Percentiles rank a stretch among this genome's conserved stretches.
Conservation (phyloP, 2,329 filamentous ascomycete species). For the Aspergillus neotritici region DNA sequence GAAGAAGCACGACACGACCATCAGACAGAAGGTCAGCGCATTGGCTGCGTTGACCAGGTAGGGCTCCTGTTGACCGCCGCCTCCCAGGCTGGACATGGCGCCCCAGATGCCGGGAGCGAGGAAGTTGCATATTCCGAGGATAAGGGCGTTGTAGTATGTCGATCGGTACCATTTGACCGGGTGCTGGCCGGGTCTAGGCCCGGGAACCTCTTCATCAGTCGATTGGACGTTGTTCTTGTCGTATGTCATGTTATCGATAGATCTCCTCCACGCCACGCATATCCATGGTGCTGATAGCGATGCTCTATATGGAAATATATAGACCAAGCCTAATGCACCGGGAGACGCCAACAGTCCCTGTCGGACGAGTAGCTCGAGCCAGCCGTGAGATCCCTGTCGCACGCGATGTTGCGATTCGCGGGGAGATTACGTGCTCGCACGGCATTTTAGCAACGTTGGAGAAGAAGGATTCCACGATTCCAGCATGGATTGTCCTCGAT, state of each 20-base stretch:
- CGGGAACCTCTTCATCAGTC: slow-evolving; percentile 17
- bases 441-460: slow-evolving; percentile 14
- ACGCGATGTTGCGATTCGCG: slow-evolving; percentile 21
- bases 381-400: neutral
- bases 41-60: slow-evolving; percentile 66
- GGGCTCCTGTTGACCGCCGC: slow-evolving; percentile 60
- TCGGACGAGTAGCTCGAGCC: neutral
- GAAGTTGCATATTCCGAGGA: slow-evolving; percentile 66
- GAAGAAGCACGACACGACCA: slow-evolving; percentile 66
- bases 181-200: neutral
- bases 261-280: too few relatives aligned
- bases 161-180: slow-evolving; percentile 64
- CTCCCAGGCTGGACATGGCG: slow-evolving; percentile 68
- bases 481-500: too few relatives aligned
- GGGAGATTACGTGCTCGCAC: slow-evolving; percentile 31
- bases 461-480: too few relatives aligned
- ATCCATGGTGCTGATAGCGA: too few relatives aligned
- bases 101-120: slow-evolving; percentile 66
- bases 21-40: slow-evolving; percentile 64
- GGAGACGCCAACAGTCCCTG: too few relatives aligned
- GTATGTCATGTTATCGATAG: slow-evolving; percentile 8
- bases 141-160: slow-evolving; percentile 66
- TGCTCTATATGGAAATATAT: too few relatives aligned
- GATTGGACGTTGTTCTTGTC: slow-evolving; percentile 13
- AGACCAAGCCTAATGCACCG: too few relatives aligned